A percentile compares a stretch with the other conserved stretches of the same genome.
Conservation (phyloP, 2,329 filamentous ascomycete species). For the Grosmannia serpens region DNA sequence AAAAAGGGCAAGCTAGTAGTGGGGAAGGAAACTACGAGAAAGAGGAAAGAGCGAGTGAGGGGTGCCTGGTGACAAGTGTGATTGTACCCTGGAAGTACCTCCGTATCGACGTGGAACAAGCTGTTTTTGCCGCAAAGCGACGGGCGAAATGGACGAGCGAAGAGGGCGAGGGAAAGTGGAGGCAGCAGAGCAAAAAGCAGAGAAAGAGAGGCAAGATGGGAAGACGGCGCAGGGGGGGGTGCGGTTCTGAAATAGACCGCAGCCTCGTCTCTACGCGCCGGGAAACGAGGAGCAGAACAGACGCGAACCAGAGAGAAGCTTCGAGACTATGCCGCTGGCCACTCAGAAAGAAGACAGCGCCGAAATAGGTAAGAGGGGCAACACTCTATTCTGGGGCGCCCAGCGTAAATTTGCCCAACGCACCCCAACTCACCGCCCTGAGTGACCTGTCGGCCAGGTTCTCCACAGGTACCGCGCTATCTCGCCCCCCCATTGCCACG, state of each 20-base stretch:
- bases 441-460: neutral
- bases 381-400: neutral
- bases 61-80: neutral
- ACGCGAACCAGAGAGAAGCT: conserved; percentile 3
- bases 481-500: neutral
- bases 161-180: neutral
- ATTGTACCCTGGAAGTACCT: neutral
- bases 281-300: neutral
- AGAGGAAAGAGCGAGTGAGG: neutral
- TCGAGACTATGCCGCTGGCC: conserved; percentile 2
- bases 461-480: neutral
- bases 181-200: neutral
- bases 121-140: neutral
- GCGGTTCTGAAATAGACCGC: neutral
- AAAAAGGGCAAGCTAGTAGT: neutral
- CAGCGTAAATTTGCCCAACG: conserved; percentile 1
- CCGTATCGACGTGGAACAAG: neutral
- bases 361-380: conserved; percentile 2
- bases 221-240: neutral
- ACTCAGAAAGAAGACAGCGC: neutral
- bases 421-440: conserved; percentile 9
- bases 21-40: conserved; percentile 1
- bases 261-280: neutral
- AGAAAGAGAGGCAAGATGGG: neutral
- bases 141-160: too few relatives aligned